Evolutionary conservation across 768 basidiomycete species (phyloP).

Genomic region (Amanita brunnescens): DNA sequence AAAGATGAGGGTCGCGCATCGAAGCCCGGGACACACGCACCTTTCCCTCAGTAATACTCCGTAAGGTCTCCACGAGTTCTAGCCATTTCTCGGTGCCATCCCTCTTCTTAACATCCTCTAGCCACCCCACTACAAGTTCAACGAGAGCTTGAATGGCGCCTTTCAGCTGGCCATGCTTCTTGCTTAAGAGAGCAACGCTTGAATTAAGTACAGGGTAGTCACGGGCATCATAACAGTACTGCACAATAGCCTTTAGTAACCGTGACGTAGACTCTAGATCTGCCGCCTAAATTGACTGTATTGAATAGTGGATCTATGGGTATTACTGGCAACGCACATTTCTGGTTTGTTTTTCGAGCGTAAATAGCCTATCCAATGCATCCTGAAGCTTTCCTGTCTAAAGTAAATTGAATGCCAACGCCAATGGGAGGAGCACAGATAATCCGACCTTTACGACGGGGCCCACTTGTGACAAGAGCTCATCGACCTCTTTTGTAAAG

Average conservation of each 20-base stretch:
- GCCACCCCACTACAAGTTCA: slow-evolving; percentile 74
- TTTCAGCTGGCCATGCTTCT: slow-evolving; percentile 97
- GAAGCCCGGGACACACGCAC: slow-evolving; percentile 32
- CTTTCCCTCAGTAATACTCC: slow-evolving; percentile 95
- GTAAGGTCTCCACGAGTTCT: slow-evolving; percentile 80
- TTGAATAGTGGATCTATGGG: background rate
- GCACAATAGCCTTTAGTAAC: slow-evolving; percentile 64
- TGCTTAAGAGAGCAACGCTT: slow-evolving; percentile 62
- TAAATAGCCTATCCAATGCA: slow-evolving; percentile 81
- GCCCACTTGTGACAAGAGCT: slow-evolving; percentile 60
- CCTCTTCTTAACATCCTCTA: slow-evolving; percentile 62
- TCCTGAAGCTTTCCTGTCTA: slow-evolving; percentile 80
- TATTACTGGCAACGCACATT: slow-evolving; percentile 48
- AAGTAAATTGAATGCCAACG: slow-evolving; percentile 8
- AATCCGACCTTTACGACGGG: slow-evolving; percentile 59
- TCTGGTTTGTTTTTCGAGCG: slow-evolving; percentile 91
- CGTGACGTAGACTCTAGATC: slow-evolving; percentile 89
- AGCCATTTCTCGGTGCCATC: slow-evolving; percentile 74
- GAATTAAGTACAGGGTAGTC: slow-evolving; percentile 67
- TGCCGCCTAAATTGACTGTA: slow-evolving; percentile 52
- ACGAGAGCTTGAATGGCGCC: slow-evolving; percentile 87
- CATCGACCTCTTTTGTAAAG: slow-evolving; percentile 76
- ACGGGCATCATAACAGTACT: slow-evolving; percentile 63
- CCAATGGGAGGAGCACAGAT: slow-evolving; percentile 3
- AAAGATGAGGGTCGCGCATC: background rate